Base-by-base conservation (phyloP, 305 asterid genomes). In the Lippia alba region DNA sequence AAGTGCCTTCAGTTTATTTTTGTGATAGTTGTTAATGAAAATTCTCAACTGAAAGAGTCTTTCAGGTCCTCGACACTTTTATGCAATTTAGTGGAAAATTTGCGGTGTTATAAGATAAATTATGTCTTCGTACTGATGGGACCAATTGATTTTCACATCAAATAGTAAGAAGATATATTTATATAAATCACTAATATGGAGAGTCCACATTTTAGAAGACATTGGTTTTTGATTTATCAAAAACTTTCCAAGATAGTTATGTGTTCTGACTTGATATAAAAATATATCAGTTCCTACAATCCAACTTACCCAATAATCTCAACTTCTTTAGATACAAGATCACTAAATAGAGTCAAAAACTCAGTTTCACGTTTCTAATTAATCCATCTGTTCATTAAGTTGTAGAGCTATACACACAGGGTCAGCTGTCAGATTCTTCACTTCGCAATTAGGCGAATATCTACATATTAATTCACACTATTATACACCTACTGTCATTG, bases 1-100 rank as follows among this genome's bases (percentile, higher is more conserved):
- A 67, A 51, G 78, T 12, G 63, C 32, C 34, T 24, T 33, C 15
- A 20, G 44, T 48, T 36, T 18, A 54, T 54, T 33, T 56, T 4
- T 11, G 11, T 5, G 8, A 53, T 64, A 14, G 57, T 24, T 39
- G 66, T 59, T 14, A 64, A 46, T 56, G 16, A 24, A 9, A 56
- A 4, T 12, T 64, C 30, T 20, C 11, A 32, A 64, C 46, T 53
- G 70, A 32, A 70, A 32, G 49, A 2, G 7, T 11, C 49, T 65
- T 49, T 46, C 20, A 66, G 51, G 32, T 40, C 14, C 34, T 50
- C 44, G 17, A 50, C 24, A 49, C 14, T 53, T 41, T 33, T 64
- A 41, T 39, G 66, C 66, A 45, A 17, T 67, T n/a, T 56, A 49
- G 58, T 53, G 5, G 45, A 50, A 66, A 32, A 14, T 8, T 9